Base-by-base conservation (phyloP, 1,284 basidiomycete species). In the Apiotrichum gamsii region DNA sequence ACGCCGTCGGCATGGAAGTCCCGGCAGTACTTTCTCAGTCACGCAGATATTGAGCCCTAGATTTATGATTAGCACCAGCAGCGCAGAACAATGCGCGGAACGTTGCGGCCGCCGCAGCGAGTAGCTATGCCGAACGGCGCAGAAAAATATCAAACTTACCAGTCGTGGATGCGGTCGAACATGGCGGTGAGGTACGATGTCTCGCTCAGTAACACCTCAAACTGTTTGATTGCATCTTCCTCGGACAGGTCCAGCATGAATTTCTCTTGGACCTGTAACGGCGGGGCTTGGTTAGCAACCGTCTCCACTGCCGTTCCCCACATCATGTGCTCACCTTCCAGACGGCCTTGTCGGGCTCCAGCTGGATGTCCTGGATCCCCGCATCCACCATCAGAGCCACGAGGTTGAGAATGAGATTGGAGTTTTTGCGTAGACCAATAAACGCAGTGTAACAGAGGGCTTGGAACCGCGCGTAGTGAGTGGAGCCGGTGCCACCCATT, bases 311-410 rank as follows among this genome's bases (percentile, higher is more conserved):
- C 25, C 25, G 11, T 6, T 15, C 2, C 19, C 18, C 21, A 13
- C 16, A 16, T 3, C 18, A 36, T 21, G 19, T 24, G 15, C 65
- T 48, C 41, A 76, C 76, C 72, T 80, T 80, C 58, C 75, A 72
- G 13, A 80, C 79, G 0, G 78, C 79, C 62, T 79, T 79, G 58
- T 80, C 79, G 4, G 79, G 79, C 57, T 80, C 79, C 1, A 78
- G 83, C 65, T 91, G 89, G 75, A 99, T 96, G 65, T 98, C 94
- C 11, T 93, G 93, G 23, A 99, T 95, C 60, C 95, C 93, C 0
- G 91, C 94, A 60, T 97, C 93, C 8, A 94, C 85, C 95, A 99
- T 98, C 41, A 99, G 80, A 1, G 90, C 85, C 15, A 98, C 87
- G 50, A 98, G 75, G 73, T 98, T 98, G 50, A 99, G 78, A 49